Evolutionary conservation across 768 basidiomycete species (phyloP), one percentile per base, ranked within the genome.

Genomic region (Boletus pseudo-olivaceus): DNA sequence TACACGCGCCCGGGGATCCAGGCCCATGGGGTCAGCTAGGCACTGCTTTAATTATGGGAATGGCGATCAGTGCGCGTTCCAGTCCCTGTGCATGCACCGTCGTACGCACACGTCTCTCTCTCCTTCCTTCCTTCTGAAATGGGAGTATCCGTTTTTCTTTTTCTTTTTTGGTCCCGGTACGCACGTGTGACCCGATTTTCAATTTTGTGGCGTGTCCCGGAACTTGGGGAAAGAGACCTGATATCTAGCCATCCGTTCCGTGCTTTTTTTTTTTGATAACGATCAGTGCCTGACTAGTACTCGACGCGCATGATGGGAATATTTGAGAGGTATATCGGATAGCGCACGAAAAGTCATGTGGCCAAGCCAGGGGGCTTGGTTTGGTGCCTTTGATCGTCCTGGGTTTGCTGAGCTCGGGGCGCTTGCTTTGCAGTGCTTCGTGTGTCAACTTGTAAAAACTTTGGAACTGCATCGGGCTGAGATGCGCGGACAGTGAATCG

Each of bases 301-400:
- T 30, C 12, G 44, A n/a, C 3, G 4, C 12, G n/a, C 20, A 47
- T 43, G 46, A 45, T 19, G 33, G 11, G 11, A 44, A 35, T 20
- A 47, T 40, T 35, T n/a, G 4, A 4, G 4, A 4, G 23, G 23
- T 23, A n/a, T 40, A 14, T 7, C 19, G n/a, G n/a, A 60, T 26
- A n/a, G 27, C n/a, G 14, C 46, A 26, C 11, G 6, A 19, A 10
- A 32, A 23, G 30, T 15, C 30, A 44, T n/a, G n/a, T 40, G 12
- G 41, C 20, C 29, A 37, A 37, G 30, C 41, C 53, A 12, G 41
- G 44, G 23, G 39, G 5, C 5, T 1, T 29, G n/a, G n/a, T n/a
- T n/a, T 47, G 33, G 57, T 58, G 34, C 57, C 47, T 59, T 59
- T 30, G 42, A 38, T 58, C 40, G 10, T 37, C 57, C 45, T 43